A percentile compares a stretch with the other conserved stretches of the same genome.
phyloP scores from a whole-genome alignment of 1,139 yeast genomes.

The Kodamaea ohmeri region DNA sequence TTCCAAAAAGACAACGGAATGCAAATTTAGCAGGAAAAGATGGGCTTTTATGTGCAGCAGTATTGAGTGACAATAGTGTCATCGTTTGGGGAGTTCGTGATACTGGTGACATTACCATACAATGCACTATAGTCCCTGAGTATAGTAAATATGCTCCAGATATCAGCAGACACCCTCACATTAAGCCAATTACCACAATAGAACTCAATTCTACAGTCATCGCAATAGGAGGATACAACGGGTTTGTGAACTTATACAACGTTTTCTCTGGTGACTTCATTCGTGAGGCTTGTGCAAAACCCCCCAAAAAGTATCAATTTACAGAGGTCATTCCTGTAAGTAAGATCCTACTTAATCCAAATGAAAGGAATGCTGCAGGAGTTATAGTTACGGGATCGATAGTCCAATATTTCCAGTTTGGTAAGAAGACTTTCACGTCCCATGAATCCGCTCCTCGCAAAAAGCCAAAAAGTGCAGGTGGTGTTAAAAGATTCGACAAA shows the following conservation, averaged over 20 bases:
- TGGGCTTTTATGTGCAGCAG: constrained; percentile 49
- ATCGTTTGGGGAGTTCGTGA: constrained; percentile 42
- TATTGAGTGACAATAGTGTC: constrained; percentile 35
- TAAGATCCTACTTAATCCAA: constrained; percentile 43
- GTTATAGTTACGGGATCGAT: constrained; percentile 53
- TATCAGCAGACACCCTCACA: constrained; percentile 10
- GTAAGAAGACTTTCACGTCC: constrained; percentile 23
- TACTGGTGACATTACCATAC: constrained; percentile 19
- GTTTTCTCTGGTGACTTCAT: constrained; percentile 56
- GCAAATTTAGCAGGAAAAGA: constrained; percentile 48
- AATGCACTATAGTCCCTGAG: constrained; percentile 21
- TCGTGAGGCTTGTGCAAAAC: constrained; percentile 46
- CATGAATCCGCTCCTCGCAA: constrained; percentile 13
- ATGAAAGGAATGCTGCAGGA: constrained; percentile 47
- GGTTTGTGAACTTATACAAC: constrained; percentile 61
- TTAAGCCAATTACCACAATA: constrained; percentile 24
- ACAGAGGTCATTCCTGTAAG: constrained; percentile 37
- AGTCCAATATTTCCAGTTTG: constrained; percentile 64
- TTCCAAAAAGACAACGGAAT: background rate
- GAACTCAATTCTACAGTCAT: constrained; percentile 46
- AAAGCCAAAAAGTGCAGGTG: constrained; percentile 20
- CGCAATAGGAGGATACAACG: constrained; percentile 62
- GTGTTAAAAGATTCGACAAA: constrained; percentile 20
- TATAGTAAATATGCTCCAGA: constrained; percentile 20
- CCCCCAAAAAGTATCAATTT: constrained; percentile 39